Evolutionary conservation across 306 rosid genomes (phyloP).

Genomic region (Glycyrrhiza uralensis): DNA sequence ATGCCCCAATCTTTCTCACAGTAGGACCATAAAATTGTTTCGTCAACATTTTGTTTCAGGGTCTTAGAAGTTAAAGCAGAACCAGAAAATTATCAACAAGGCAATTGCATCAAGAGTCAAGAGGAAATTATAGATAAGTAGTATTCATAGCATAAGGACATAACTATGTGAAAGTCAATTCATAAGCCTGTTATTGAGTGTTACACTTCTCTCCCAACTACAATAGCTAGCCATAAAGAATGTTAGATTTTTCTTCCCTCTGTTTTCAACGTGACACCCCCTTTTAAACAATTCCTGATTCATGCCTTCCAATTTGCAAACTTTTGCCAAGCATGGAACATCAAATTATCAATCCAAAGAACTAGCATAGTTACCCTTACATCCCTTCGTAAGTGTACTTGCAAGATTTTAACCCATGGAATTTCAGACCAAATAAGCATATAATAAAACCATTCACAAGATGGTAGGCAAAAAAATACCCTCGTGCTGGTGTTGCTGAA

Average conservation of each 20-base stretch:
- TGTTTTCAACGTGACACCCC: neutral
- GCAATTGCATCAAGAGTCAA: neutral
- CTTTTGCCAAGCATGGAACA: conserved; percentile 6
- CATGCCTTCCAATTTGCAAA: neutral
- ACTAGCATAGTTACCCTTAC: neutral
- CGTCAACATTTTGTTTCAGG: neutral
- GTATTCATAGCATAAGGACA: neutral
- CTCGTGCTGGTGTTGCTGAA: conserved; percentile 63
- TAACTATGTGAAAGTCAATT: neutral
- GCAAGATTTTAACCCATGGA: neutral
- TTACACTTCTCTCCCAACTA: neutral
- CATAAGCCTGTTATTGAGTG: neutral
- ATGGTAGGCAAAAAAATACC: neutral
- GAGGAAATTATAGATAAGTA: neutral
- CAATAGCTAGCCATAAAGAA: neutral
- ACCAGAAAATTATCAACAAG: neutral
- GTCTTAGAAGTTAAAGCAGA: neutral
- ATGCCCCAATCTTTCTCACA: neutral
- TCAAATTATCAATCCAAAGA: neutral
- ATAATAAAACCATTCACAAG: neutral
- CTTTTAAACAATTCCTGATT: neutral
- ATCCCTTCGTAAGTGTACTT: neutral
- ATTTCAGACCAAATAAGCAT: neutral
- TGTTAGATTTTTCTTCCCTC: neutral
- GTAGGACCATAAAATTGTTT: neutral